A percentile compares a stretch with the other conserved stretches of the same genome.
Evolutionary conservation across 2,329 filamentous ascomycete genomes (phyloP).

Genomic region (Diaporthe sp.): DNA sequence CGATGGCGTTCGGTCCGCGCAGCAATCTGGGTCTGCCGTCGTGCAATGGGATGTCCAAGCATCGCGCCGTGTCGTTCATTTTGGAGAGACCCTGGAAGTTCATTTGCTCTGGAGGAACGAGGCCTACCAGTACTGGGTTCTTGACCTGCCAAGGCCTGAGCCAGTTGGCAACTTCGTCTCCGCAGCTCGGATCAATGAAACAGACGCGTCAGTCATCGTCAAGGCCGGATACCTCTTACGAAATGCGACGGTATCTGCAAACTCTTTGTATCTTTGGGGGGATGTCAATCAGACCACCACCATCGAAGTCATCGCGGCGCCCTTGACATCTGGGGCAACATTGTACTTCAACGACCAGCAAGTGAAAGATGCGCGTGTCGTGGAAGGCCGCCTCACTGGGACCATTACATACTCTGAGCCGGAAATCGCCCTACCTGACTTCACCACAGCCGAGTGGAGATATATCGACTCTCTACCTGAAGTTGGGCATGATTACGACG

Average conservation of each 20-base stretch:
- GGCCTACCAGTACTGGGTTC: conserved; percentile 78
- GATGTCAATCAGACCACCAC: conserved; percentile 47
- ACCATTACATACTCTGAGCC: conserved; percentile 62
- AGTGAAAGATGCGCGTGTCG: conserved; percentile 58
- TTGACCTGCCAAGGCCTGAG: conserved; percentile 58
- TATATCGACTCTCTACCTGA: conserved; percentile 80
- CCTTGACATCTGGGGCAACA: not conserved
- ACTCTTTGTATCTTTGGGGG: not conserved
- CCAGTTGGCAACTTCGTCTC: conserved; percentile 47
- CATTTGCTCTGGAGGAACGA: conserved; percentile 67
- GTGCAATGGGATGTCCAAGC: conserved; percentile 51
- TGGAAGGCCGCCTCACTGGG: conserved; percentile 64
- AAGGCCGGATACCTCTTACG: conserved; percentile 76
- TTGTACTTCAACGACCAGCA: conserved; percentile 51
- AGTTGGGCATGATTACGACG: conserved; percentile 73
- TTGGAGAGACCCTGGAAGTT: conserved; percentile 60
- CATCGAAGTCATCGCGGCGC: conserved; percentile 41
- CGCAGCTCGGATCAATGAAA: conserved; percentile 44
- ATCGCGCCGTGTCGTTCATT: conserved; percentile 48
- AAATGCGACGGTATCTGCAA: conserved; percentile 59
- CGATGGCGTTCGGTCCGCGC: conserved; percentile 45
- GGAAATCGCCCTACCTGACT: conserved; percentile 66
- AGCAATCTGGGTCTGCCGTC: conserved; percentile 35
- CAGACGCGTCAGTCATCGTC: conserved; percentile 64
- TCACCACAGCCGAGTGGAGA: conserved; percentile 75